A percentile compares a stretch with the other conserved stretches of the same genome.
These are phyloP conservation scores for Asclepias syriaca DNA, from an alignment of 257 asterid species.

Conservation along the genomic window DNA sequence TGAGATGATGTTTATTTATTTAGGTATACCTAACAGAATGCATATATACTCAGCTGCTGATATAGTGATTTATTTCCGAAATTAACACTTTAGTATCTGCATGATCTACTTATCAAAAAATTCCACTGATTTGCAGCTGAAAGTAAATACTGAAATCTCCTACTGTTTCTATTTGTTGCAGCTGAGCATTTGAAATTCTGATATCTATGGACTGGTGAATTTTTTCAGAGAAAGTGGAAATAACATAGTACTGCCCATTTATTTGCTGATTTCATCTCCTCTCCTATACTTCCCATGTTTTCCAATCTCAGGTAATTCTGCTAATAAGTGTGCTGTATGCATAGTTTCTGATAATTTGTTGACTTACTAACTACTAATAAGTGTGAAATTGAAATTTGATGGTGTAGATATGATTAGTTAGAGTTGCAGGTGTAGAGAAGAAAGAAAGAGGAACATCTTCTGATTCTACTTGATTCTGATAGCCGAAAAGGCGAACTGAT, in stretches of 20 bases:
- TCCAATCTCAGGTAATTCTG: neutral
- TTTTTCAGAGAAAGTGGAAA: neutral
- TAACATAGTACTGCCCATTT: neutral
- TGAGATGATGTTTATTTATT: neutral
- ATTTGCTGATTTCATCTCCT: neutral
- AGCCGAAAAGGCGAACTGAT: neutral
- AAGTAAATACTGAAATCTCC: neutral
- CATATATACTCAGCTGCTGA: neutral
- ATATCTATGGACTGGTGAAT: neutral
- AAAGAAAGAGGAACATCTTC: neutral
- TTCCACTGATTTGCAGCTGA: conserved; percentile 14
- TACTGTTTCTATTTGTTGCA: neutral
- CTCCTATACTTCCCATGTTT: neutral
- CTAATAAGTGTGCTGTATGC: neutral
- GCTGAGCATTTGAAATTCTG: conserved; percentile 1
- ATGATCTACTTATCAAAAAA: neutral
- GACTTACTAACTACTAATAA: neutral
- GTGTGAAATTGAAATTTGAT: neutral
- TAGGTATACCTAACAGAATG: too few relatives aligned
- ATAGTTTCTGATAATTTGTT: neutral
- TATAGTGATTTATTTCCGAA: neutral
- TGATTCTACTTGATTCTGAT: neutral
- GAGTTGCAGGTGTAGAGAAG: neutral
- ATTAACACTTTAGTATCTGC: neutral
- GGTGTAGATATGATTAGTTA: neutral